Conservation (phyloP, 768 basidiomycete genomes). For the Termitomyces sp. region DNA sequence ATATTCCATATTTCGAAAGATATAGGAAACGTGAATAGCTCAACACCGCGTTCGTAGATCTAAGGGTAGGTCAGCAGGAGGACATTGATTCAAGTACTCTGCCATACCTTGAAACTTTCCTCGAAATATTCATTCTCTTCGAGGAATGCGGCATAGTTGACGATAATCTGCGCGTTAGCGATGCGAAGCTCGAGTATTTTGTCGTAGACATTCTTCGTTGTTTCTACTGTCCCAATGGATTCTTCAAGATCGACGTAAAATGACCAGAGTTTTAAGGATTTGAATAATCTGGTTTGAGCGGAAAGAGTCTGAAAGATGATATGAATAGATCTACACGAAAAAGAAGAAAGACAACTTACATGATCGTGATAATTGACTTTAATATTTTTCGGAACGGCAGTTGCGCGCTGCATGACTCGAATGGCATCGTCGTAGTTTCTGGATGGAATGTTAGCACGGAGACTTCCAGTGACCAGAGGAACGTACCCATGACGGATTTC, state of each 20-base stretch:
- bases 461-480: neutral
- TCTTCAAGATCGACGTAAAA: conserved; percentile 98
- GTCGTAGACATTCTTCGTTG: conserved; percentile 90
- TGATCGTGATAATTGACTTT: conserved; percentile 96
- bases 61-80: conserved; percentile 20
- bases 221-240: conserved; percentile 90
- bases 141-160: conserved; percentile 95
- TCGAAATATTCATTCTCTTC: conserved; percentile 99
- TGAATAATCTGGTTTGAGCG: conserved; percentile 89
- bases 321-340: neutral
- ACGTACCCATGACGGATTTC: conserved; percentile 92
- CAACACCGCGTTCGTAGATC: conserved; percentile 96
- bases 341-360: conserved; percentile 34
- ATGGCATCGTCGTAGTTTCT: conserved; percentile 97
- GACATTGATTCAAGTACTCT: neutral
- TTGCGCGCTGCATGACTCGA: conserved; percentile 94
- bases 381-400: conserved; percentile 82
- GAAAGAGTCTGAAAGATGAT: conserved; percentile 54
- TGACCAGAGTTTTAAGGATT: conserved; percentile 97
- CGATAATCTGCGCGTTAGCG: conserved; percentile 95
- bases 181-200: conserved; percentile 95
- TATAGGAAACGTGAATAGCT: conserved; percentile 95
- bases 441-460: conserved; percentile 1
- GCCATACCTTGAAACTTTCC: conserved; percentile 87
- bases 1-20: conserved; percentile 99